Evolutionary conservation across 352 stramenopile genomes (phyloP).

Genomic region (Pythium utonaiense): DNA sequence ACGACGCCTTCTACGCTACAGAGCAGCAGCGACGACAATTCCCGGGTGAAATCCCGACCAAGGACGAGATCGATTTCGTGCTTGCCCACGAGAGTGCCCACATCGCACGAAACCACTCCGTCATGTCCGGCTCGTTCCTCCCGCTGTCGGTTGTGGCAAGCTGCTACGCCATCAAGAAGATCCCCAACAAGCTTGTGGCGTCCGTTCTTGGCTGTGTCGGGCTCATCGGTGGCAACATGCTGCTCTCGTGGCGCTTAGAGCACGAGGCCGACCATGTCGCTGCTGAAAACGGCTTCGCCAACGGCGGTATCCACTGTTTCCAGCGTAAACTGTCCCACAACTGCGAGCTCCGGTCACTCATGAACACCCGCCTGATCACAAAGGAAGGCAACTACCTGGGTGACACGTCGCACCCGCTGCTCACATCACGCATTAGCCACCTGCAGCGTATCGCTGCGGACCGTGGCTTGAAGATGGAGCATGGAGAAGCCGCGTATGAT

Average conservation of each 20-base stretch:
- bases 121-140: slow-evolving; percentile 58
- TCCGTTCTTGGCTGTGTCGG: slow-evolving; percentile 39
- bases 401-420: slow-evolving; percentile 68
- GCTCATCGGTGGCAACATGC: slow-evolving; percentile 52
- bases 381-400: slow-evolving; percentile 78
- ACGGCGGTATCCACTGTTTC: slow-evolving; percentile 72
- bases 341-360: slow-evolving; percentile 54
- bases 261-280: slow-evolving; percentile 77
- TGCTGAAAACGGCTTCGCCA: slow-evolving; percentile 58
- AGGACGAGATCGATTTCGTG: slow-evolving; percentile 81
- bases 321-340: slow-evolving; percentile 73
- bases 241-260: slow-evolving; percentile 77
- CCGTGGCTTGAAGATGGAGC: background rate
- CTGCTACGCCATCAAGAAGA: slow-evolving; percentile 53
- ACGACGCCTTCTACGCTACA: slow-evolving; percentile 72
- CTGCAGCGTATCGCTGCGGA: slow-evolving; percentile 44
- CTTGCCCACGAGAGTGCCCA: slow-evolving; percentile 79
- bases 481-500: background rate
- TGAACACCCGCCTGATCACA: slow-evolving; percentile 72
- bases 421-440: slow-evolving; percentile 71
- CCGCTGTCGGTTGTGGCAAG: slow-evolving; percentile 57
- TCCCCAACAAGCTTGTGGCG: slow-evolving; percentile 72
- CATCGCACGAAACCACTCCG: slow-evolving; percentile 77
- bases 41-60: slow-evolving; percentile 44
- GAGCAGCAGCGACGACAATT: slow-evolving; percentile 40